Evolutionary conservation across 768 basidiomycete genomes (phyloP).

Genomic region (Agaricus subrufescens): DNA sequence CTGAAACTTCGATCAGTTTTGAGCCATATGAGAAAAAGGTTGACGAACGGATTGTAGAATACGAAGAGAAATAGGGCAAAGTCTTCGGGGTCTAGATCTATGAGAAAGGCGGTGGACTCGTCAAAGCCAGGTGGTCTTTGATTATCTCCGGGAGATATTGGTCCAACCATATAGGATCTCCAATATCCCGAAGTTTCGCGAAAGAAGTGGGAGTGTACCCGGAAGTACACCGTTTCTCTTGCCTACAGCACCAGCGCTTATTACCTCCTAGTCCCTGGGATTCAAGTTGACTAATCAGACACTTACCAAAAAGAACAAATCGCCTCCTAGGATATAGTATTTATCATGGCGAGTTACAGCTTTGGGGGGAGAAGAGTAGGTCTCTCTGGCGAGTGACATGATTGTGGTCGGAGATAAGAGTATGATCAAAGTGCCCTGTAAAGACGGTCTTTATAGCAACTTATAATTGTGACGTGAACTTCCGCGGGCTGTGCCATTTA

Average conservation of each 20-base stretch:
- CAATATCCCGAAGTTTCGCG: constrained; percentile 49
- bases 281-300: not conserved
- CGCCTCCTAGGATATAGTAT: constrained; percentile 52
- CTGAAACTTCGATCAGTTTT: not conserved
- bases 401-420: too few species aligned
- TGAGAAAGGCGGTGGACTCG: constrained; percentile 31
- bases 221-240: constrained; percentile 35
- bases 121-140: constrained; percentile 31
- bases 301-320: constrained; percentile 48
- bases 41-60: constrained; percentile 49
- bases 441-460: too few species aligned
- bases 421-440: too few species aligned
- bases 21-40: too few species aligned
- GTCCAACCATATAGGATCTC: constrained; percentile 23
- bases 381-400: too few species aligned
- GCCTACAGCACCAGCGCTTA: constrained; percentile 40
- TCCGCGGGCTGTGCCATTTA: too few species aligned
- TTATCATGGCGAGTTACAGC: constrained; percentile 21
- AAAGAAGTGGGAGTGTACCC: constrained; percentile 59
- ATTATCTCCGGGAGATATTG: constrained; percentile 24
- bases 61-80: constrained; percentile 49
- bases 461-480: too few species aligned
- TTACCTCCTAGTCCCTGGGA: not conserved
- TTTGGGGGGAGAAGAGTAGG: not conserved
- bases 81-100: constrained; percentile 27